A percentile compares a stretch with the other conserved stretches of the same genome.
phyloP scores from a whole-genome alignment of 1,139 yeast genomes.

The Yamadazyma songkhlaensis region DNA sequence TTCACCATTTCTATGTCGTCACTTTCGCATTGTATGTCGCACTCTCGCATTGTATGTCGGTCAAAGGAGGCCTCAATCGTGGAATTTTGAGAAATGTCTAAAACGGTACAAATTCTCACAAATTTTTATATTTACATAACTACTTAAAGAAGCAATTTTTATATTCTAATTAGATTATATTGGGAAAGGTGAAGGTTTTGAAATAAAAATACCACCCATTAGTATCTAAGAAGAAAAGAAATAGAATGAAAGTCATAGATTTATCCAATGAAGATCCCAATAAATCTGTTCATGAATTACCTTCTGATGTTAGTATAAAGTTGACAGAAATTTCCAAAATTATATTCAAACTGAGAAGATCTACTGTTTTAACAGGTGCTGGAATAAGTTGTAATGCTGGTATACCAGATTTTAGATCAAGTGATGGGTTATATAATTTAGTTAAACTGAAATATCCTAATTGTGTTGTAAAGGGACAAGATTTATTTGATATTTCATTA shows the following conservation, averaged over 20 bases:
- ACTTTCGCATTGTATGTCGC: neutral
- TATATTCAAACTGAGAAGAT: slow-evolving; percentile 48
- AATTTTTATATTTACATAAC: slow-evolving; percentile 1
- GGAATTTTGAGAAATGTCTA: neutral
- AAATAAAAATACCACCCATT: too few relatives aligned
- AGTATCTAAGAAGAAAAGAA: too few relatives aligned
- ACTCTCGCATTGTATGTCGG: neutral
- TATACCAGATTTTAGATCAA: slow-evolving; percentile 88
- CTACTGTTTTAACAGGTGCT: slow-evolving; percentile 81
- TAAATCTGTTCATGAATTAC: slow-evolving; percentile 16
- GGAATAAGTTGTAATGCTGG: slow-evolving; percentile 97
- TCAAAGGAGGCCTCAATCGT: too few relatives aligned
- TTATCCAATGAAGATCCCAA: slow-evolving; percentile 16
- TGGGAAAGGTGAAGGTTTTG: neutral
- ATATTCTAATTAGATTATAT: neutral
- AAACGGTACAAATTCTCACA: slow-evolving; percentile 3
- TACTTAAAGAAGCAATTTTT: slow-evolving; percentile 3
- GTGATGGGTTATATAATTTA: slow-evolving; percentile 76
- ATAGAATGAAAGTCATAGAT: slow-evolving; percentile 30
- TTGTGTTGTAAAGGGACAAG: slow-evolving; percentile 74
- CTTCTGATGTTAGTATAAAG: slow-evolving; percentile 29
- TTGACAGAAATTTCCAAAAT: slow-evolving; percentile 38
- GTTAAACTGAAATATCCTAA: slow-evolving; percentile 65
- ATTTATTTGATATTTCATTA: slow-evolving; percentile 80
- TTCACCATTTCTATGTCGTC: neutral